phyloP scores from a whole-genome alignment of 371 early-diverging fungal genomes.

The Batkoa obscura region DNA sequence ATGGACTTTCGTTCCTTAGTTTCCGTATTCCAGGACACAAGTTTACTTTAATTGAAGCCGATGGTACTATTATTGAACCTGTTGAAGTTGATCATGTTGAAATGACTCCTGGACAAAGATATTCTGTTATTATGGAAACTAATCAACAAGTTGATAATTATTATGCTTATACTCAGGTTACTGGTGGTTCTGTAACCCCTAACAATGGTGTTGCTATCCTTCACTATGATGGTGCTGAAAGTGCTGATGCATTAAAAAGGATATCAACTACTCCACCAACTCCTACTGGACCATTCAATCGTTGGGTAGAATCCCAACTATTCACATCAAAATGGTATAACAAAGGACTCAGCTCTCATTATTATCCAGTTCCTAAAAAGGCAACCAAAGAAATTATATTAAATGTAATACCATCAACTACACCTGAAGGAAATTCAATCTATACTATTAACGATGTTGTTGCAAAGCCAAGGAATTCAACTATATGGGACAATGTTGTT shows the following conservation, averaged over 20 bases:
- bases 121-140: constrained; percentile 17
- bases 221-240: constrained; percentile 14
- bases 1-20: neutral
- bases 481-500: neutral
- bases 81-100: constrained; percentile 12
- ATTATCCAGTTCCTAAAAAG: too few species aligned
- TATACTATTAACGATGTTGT: neutral
- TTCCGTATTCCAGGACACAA: constrained; percentile 18
- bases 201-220: constrained; percentile 12
- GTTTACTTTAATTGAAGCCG: constrained; percentile 19
- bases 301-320: neutral
- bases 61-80: constrained; percentile 16
- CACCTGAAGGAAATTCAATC: neutral
- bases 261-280: neutral
- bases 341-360: too few species aligned
- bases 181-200: constrained; percentile 7
- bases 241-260: neutral
- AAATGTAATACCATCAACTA: too few species aligned
- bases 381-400: too few species aligned
- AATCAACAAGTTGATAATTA: constrained; percentile 16
- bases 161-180: constrained; percentile 13
- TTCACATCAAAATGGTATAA: neutral
- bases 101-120: constrained; percentile 18
- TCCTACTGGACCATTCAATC: neutral
- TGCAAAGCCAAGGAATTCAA: neutral